Percentiles rank a stretch among this genome's conserved stretches.
phyloP scores from a whole-genome alignment of 139 green algal species.

The Chlorella sp. region DNA sequence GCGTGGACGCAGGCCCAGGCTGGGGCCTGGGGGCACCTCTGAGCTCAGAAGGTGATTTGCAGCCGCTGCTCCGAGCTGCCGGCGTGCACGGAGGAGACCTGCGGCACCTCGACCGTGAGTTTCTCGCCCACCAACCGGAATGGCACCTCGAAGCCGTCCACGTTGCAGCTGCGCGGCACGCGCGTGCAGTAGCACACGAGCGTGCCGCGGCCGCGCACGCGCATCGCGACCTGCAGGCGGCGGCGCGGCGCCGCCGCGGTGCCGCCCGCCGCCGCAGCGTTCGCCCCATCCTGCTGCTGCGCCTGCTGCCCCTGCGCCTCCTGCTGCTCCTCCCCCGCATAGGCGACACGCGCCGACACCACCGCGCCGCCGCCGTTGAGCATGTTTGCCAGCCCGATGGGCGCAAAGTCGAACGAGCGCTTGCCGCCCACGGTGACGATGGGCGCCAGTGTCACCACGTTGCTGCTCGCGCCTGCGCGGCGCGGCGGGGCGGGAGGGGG shows the following conservation, averaged over 20 bases:
- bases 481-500: too few species aligned
- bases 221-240: slow-evolving; percentile 13
- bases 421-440: not conserved
- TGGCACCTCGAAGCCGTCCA: slow-evolving; percentile 24
- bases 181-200: slow-evolving; percentile 55
- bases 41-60: slow-evolving; percentile 16
- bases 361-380: slow-evolving; percentile 79
- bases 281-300: not conserved
- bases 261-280: not conserved
- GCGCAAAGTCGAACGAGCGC: slow-evolving; percentile 47
- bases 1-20: too few species aligned
- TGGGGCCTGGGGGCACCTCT: too few species aligned
- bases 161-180: not conserved
- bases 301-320: too few species aligned
- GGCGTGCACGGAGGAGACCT: slow-evolving; percentile 23
- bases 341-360: too few species aligned
- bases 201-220: slow-evolving; percentile 48
- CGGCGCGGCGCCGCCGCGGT: slow-evolving; percentile 1
- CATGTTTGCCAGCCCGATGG: slow-evolving; percentile 74
- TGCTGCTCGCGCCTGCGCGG: slow-evolving; percentile 5
- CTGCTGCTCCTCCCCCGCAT: too few species aligned
- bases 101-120: slow-evolving; percentile 18
- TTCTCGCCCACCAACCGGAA: slow-evolving; percentile 2
- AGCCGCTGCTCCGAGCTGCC: slow-evolving; percentile 17
- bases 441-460: slow-evolving; percentile 18